Evolutionary conservation across 2,329 filamentous ascomycete species (phyloP), one percentile per base, ranked within the genome.

Genomic region (Fusarium hostae): DNA sequence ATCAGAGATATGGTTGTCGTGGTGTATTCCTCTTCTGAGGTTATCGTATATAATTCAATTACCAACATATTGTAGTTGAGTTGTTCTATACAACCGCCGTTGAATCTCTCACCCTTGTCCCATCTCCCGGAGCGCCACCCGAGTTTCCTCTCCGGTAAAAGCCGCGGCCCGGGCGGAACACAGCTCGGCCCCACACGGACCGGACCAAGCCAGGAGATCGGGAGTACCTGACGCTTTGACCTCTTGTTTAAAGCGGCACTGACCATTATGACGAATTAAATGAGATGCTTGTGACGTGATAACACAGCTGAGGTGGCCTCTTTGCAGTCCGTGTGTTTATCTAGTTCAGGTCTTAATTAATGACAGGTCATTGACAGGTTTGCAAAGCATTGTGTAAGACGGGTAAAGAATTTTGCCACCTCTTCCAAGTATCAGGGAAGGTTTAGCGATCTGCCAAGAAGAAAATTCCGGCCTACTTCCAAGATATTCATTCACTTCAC

Each of bases 341-440:
- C n/a, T 64, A n/a, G 40, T 52, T 52, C n/a, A 22, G n/a, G 28
- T 20, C 41, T 50, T 30, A 44, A 67, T 16, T 43, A 50, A 44
- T 37, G 51, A 60, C 64, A 63, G 41, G n/a, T 13, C 16, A 35
- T 60, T 39, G 41, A 28, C 61, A 59, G 35, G 22, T 48, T 40
- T 64, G 51, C n/a, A 3, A 10, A 15, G 34, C 34, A 9, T 22
- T 39, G 26, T 30, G 48, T 6, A 32, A 35, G 30, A 16, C 7
- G 18, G 13, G 13, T 7, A 18, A 16, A 28, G 28, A 37, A 34
- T 26, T 20, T 52, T 5, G 48, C 48, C 48, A 26, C 32, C 32
- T 16, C 9, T 35, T n/a, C 18, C 32, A 39, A 39, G 22, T 9
- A 26, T 16, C 9, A 16, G 22, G 2, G 26, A 34, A n/a, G 22